phyloP scores from a whole-genome alignment of 805 yeast species.

The Metschnikowia chrysomelidarum region DNA sequence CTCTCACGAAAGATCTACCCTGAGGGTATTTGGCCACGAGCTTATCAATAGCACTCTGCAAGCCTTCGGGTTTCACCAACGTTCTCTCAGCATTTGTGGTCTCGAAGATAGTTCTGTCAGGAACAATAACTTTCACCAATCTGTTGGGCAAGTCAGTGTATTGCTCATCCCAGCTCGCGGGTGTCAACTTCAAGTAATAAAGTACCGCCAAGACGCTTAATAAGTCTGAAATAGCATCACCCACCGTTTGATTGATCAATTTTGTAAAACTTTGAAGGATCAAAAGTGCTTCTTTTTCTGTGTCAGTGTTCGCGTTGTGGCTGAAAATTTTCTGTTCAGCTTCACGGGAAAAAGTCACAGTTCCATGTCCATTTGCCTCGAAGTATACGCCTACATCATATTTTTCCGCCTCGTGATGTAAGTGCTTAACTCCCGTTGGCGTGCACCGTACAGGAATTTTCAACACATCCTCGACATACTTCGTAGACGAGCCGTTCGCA shows the following conservation, averaged over 20 bases:
- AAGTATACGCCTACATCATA: constrained; percentile 93
- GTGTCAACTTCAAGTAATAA: constrained; percentile 52
- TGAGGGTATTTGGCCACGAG: constrained; percentile 51
- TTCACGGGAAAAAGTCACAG: constrained; percentile 72
- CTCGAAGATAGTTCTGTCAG: constrained; percentile 73
- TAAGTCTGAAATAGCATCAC: constrained; percentile 95
- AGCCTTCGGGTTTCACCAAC: constrained; percentile 69
- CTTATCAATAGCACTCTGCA: constrained; percentile 71
- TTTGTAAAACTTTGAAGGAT: constrained; percentile 60
- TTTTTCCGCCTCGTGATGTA: constrained; percentile 85
- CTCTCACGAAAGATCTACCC: constrained; percentile 92
- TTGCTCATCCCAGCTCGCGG: constrained; percentile 69
- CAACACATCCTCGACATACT: constrained; percentile 58
- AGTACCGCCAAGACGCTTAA: constrained; percentile 70
- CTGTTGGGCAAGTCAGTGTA: constrained; percentile 87
- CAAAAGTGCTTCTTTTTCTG: constrained; percentile 48
- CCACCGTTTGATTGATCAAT: constrained; percentile 94
- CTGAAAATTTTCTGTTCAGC: constrained; percentile 36
- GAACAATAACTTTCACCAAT: constrained; percentile 76
- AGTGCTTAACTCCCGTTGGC: constrained; percentile 94
- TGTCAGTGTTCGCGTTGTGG: constrained; percentile 33
- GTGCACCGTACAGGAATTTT: constrained; percentile 82
- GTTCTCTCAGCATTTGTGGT: constrained; percentile 91
- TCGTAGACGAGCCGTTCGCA: constrained; percentile 91
- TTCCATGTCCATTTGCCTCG: constrained; percentile 99